Conservation (phyloP, 2,329 filamentous ascomycete genomes). For the Paraphaeosphaeria minitans region DNA sequence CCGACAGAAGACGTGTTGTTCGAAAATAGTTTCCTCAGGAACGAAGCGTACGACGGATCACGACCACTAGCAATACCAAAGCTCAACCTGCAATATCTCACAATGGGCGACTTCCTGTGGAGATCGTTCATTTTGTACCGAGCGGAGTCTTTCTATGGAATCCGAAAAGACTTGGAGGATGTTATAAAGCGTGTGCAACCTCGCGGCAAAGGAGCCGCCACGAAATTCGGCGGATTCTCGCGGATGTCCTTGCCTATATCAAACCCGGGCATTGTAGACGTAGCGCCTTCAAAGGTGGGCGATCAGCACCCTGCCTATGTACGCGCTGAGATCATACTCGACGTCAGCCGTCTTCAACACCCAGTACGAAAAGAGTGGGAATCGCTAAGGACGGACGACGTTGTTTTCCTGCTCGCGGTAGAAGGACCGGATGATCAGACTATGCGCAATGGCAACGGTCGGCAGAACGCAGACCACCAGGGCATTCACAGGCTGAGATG, state of each 20-base stretch:
- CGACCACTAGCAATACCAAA: constrained; percentile 90
- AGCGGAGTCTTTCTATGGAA: constrained; percentile 90
- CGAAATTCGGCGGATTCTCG: constrained; percentile 79
- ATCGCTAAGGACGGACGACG: constrained; percentile 80
- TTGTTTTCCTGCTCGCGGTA: constrained; percentile 83
- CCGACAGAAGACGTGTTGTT: constrained; percentile 86
- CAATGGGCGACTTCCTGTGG: constrained; percentile 96
- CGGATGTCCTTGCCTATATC: constrained; percentile 89
- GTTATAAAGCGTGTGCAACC: constrained; percentile 80
- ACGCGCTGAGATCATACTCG: constrained; percentile 82
- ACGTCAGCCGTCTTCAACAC: constrained; percentile 79
- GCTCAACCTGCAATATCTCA: constrained; percentile 92
- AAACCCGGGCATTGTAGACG: constrained; percentile 85
- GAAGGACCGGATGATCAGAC: constrained; percentile 62
- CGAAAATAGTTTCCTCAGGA: constrained; percentile 75
- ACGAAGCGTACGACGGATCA: constrained; percentile 86
- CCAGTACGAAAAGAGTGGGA: constrained; percentile 88
- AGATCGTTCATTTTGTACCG: constrained; percentile 87
- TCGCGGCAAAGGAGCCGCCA: constrained; percentile 66
- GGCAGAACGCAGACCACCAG: constrained; percentile 61
- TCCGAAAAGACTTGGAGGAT: constrained; percentile 87
- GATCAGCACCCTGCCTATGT: constrained; percentile 82
- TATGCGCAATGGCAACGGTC: constrained; percentile 60
- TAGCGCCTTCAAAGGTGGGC: constrained; percentile 81
- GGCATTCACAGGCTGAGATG: constrained; percentile 75